Conservation (phyloP, 352 stramenopile genomes). For the Globisporangium nodosum region DNA sequence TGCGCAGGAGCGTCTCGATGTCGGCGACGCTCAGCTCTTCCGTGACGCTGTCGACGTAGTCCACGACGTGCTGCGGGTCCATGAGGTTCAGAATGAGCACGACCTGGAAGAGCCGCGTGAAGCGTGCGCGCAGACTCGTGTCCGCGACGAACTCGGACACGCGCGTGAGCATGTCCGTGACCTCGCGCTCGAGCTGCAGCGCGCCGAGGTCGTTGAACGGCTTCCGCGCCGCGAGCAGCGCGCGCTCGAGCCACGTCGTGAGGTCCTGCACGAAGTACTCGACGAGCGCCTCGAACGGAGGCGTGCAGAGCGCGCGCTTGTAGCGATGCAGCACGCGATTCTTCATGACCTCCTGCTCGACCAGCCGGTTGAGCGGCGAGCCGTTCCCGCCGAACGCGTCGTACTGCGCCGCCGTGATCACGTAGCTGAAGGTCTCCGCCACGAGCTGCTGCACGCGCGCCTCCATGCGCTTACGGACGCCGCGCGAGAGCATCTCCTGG, state of each 20-base stretch:
- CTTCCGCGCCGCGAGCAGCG: conserved; percentile 49
- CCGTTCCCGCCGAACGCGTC: conserved; percentile 52
- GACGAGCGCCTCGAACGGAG: conserved; percentile 68
- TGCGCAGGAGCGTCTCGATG: conserved; percentile 48
- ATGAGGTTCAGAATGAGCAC: conserved; percentile 80
- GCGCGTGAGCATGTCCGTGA: conserved; percentile 52
- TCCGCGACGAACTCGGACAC: conserved; percentile 44
- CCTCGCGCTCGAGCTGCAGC: conserved; percentile 71
- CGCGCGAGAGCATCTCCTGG: conserved; percentile 46
- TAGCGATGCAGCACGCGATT: conserved; percentile 64
- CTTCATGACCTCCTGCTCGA: conserved; percentile 66
- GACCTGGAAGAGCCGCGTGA: conserved; percentile 75
- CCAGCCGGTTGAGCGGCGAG: conserved; percentile 55
- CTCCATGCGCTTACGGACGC: conserved; percentile 38
- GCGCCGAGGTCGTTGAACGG: conserved; percentile 75
- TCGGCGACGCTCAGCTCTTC: conserved; percentile 38
- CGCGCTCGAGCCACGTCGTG: conserved; percentile 46
- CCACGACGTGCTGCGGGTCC: conserved; percentile 61
- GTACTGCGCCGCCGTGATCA: conserved; percentile 59
- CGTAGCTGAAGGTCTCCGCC: conserved; percentile 53
- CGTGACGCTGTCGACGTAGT: conserved; percentile 52
- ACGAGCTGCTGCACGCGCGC: conserved; percentile 39
- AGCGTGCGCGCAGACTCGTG: conserved; percentile 53
- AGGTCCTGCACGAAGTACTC: conserved; percentile 54
- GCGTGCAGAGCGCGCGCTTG: conserved; percentile 38